A percentile compares a stretch with the other conserved stretches of the same genome.
Conservation (phyloP, 176 grass and related monocot genomes). For the Lolium multiflorum region DNA sequence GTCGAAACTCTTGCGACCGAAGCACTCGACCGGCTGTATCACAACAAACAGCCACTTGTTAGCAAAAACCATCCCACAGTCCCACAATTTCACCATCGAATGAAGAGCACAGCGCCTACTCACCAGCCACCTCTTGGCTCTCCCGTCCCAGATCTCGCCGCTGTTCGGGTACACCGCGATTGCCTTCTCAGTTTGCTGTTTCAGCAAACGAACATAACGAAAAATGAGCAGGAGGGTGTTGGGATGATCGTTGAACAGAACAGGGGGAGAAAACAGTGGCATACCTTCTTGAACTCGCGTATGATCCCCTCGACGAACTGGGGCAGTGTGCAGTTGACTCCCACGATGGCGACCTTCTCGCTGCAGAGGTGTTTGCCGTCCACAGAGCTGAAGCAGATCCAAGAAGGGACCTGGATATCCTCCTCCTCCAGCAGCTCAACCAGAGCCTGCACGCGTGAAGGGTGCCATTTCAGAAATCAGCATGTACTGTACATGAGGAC, state of each 20-base stretch:
- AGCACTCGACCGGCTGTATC: slow-evolving; percentile 59
- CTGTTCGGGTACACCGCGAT: slow-evolving; percentile 88
- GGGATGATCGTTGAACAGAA: no score
- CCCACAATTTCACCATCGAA: no score
- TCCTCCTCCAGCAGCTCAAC: slow-evolving; percentile 76
- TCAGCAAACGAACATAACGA: not conserved
- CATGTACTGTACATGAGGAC: no score
- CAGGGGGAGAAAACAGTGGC: no score
- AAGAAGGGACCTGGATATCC: slow-evolving; percentile 75
- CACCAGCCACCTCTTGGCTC: slow-evolving; percentile 82
- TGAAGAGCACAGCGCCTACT: slow-evolving; percentile 23
- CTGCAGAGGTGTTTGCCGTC: slow-evolving; percentile 66
- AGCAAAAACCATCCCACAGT: no score
- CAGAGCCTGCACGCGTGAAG: slow-evolving; percentile 52
- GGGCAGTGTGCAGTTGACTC: slow-evolving; percentile 80
- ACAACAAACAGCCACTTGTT: not conserved
- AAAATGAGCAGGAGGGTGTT: no score
- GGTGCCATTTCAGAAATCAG: not conserved
- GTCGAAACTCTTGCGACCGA: slow-evolving; percentile 66
- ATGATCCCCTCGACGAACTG: slow-evolving; percentile 76
- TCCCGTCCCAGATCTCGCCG: slow-evolving; percentile 81
- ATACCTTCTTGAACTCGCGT: slow-evolving; percentile 68
- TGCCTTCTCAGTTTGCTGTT: slow-evolving; percentile 73
- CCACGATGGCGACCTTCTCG: slow-evolving; percentile 62
- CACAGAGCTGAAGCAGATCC: slow-evolving; percentile 87